Base-by-base conservation (phyloP, 257 asterid genomes). In the Fraxinus cuspidata region DNA sequence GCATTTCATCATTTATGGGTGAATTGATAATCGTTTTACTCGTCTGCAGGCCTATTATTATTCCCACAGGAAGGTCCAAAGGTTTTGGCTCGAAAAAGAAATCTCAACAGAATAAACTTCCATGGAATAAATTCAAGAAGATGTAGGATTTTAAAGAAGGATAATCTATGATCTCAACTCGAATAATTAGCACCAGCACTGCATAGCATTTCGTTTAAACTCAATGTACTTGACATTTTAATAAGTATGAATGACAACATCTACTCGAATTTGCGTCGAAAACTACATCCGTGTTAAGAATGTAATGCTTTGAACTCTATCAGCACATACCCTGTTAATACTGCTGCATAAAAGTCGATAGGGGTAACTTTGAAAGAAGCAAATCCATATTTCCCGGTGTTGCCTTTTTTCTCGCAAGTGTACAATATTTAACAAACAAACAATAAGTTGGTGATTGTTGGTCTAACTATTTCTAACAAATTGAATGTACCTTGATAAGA, bases 21-120 rank as follows among this genome's bases (percentile, higher is more conserved):
- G 42, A 37, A 42, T 7, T 85, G 19, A 8, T 70, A 74, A 42
- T 86, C 32, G 56, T 72, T 10, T 67, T 85, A 29, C 18, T 81
- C 40, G 82, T 83, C 67, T 86, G 77, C 21, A 81, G 89, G 69
- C 80, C 85, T 60, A 7, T 83, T 56, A 40, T 84, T 85, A 56
- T 89, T 10, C 89, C 85, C 0, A 83, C 88, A 10, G 80, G 82
- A 35, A 74, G 74, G 60, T 27, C 70, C 15, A 72, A 40, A 37
- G 80, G 7, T 5, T 19, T 51, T 31, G 75, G 69, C 7, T 42
- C 68, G 10, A 81, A 77, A 40, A 80, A 77, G 21, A 83, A 74
- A 72, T 73, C 69, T 60, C 58, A 63, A 1, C 60, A 64, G 74
- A 64, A 77, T 13, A 85, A 76, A 37, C 37, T 89, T 56, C 23